Percentiles rank a stretch among this genome's conserved stretches.
Evolutionary conservation across 805 yeast species (phyloP).

Genomic region (Cyberlindnera meyerae): DNA sequence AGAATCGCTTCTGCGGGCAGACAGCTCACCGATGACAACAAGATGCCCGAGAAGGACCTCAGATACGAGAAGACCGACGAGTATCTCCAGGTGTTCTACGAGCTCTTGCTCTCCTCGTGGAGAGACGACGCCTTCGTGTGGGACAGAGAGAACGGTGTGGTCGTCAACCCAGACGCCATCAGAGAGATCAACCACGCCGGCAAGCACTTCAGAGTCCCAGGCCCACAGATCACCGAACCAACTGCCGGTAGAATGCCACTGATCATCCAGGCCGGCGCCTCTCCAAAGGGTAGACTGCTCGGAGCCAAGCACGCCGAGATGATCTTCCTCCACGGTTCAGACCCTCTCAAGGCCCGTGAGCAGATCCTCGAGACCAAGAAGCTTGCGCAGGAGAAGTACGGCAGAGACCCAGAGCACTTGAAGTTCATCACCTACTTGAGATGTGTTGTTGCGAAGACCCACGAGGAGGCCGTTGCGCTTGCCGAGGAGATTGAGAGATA

Average conservation of each 20-base stretch:
- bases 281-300: slow-evolving; percentile 36
- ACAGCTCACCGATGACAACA: slow-evolving; percentile 34
- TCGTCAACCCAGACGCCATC: slow-evolving; percentile 37
- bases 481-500: slow-evolving; percentile 31
- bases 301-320: slow-evolving; percentile 45
- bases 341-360: slow-evolving; percentile 30
- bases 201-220: slow-evolving; percentile 34
- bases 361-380: slow-evolving; percentile 32
- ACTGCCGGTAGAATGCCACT: slow-evolving; percentile 43
- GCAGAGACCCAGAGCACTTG: slow-evolving; percentile 35
- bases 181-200: slow-evolving; percentile 41
- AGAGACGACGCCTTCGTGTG: slow-evolving; percentile 36
- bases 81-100: slow-evolving; percentile 38
- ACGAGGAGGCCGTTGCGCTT: slow-evolving; percentile 38
- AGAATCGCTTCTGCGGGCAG: slow-evolving; percentile 41
- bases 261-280: slow-evolving; percentile 43
- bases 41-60: slow-evolving; percentile 37
- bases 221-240: slow-evolving; percentile 41
- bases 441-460: slow-evolving; percentile 36
- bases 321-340: slow-evolving; percentile 33
- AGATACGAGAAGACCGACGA: slow-evolving; percentile 43
- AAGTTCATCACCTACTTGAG: slow-evolving; percentile 37
- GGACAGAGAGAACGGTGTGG: slow-evolving; percentile 28
- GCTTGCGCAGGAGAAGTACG: slow-evolving; percentile 32
- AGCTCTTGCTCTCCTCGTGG: slow-evolving; percentile 41